Evolutionary conservation across 371 early-diverging fungal species (phyloP), one percentile per base, ranked within the genome.

Genomic region (Circinella umbellata): DNA sequence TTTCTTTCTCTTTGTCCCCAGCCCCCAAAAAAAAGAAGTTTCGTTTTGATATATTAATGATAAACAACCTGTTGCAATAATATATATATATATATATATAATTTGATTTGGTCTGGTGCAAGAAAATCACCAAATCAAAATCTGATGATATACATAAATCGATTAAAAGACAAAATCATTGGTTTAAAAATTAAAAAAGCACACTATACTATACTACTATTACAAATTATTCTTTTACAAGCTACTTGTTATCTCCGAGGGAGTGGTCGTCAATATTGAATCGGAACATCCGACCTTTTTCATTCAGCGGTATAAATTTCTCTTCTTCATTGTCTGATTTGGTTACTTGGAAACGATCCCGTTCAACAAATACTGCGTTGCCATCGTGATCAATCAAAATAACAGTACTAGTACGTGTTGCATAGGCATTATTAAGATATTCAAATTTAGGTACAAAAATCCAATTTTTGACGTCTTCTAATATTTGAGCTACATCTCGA

Each of bases 341-440:
- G 18, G 27, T 10, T 38, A 54, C 69, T 60, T 77, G 61, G 64
- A 68, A 78, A 68, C 79, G 76, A 49, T 77, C 74, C 27, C 82
- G 70, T 59, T 87, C 87, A 13, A 80, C 60, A 69, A 85, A 87
- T 3, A 77, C 73, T 10, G 75, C 78, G 36, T 74, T 59, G 20
- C 76, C 77, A 13, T 82, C 70, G 27, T 82, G 77, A 60, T 88
- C 88, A 18, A 89, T 81, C 18, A 89, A 64, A 0, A 86, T 76
- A 17, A 89, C 70, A 0, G 88, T 83, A 37, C 85, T 86, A 6
- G 87, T 81, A 35, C 86, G 74, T n/a, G 88, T 89, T 27, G 78
- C 85, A 72, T 85, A 88, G 1, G 66, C 20, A 0, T 61, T 36
- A 3, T 59, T 18, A 55, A 68, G 51, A 62, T 74, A 49, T 42